Evolutionary conservation across 768 basidiomycete species (phyloP), one percentile per base, ranked within the genome.

Genomic region (Amanita rimosa): DNA sequence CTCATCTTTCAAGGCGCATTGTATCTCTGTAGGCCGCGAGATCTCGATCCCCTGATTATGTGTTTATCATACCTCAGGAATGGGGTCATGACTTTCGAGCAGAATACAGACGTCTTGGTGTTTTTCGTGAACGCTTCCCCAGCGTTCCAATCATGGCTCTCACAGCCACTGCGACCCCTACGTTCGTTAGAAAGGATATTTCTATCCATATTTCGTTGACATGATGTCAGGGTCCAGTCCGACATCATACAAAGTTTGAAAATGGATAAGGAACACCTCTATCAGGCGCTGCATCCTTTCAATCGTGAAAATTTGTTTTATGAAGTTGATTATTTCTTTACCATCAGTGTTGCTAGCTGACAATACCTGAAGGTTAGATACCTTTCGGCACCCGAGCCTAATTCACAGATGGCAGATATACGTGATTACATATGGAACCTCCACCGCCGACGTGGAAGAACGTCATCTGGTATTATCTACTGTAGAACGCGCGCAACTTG

Each of bases 101-200:
- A 27, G 82, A 87, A 37, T 92, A 90, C 57, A 68, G 87, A 38
- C 73, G 68, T 21, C 70, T 93, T 19, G 89, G 88, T 4, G 60
- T 66, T 34, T 85, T 93, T 60, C 76, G 89, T 1, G 68, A 75
- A 33, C 70, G 68, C 24, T 90, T 81, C 57, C 73, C 74, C 1
- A 67, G 72, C 49, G 75, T 91, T 3, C 89, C 90, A 0, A 82
- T 93, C 55, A 92, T 90, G 85, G 89, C 89, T 3, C 63, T 92
- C 34, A 92, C 88, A 1, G 88, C 89, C 1, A 88, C 85, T 11
- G 88, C 89, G 2, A 92, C 89, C 5, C 62, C 78, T 37, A 62
- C 64, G 85, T 87, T 61, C 22, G 75, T 61, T 10, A 17, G 17
- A 42, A 14, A 22, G 1, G 19, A 11, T 37, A 11, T 40, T 1